Base-by-base conservation (phyloP, 2,329 filamentous ascomycete genomes). In the Alternaria arborescens region DNA sequence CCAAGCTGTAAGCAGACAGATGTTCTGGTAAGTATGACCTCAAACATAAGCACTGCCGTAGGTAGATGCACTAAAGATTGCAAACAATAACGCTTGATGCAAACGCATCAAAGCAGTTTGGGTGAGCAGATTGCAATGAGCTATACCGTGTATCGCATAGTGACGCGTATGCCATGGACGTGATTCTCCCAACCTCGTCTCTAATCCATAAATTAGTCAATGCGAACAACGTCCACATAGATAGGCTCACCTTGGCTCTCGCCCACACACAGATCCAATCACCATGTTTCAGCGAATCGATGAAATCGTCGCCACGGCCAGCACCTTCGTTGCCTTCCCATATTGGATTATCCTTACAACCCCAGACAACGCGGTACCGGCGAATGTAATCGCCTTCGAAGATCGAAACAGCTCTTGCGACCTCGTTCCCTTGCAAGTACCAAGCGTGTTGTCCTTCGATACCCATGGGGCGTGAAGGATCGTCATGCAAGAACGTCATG, bases 341-440 rank as follows among this genome's bases (percentile, higher is more conserved):
- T 8, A 26, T 18, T 30, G 46, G 55, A 30, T 63, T 59, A 11
- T 47, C 40, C 18, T 48, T 60, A 26, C 55, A 66, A 20, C 58
- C 60, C 65, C 59, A 70, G n/a, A 61, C 47, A 24, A 70, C 52
- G 4, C 38, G 59, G 48, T 68, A 65, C 30, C 62, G 52, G 22
- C 55, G 65, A 2, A 62, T 42, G 55, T 64, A 59, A 8, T 66
- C 61, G 5, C 63, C 58, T 38, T 66, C 62, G 10, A 64, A 68
- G 2, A 61, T 28, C 5, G 61, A 65, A 14, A 28, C 52, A 4
- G 46, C 58, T 58, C 55, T 65, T 20, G 60, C 67, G 12, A 70
- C 66, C 20, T 61, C 10, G 22, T 70, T 72, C 6, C 62, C 58
- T 52, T 72, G 67, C 6, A 74, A 24, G 26, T 65, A 69, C 69